A percentile compares a stretch with the other conserved stretches of the same genome.
Evolutionary conservation across 2,329 filamentous ascomycete species (phyloP).

Genomic region (Nemania sp.): DNA sequence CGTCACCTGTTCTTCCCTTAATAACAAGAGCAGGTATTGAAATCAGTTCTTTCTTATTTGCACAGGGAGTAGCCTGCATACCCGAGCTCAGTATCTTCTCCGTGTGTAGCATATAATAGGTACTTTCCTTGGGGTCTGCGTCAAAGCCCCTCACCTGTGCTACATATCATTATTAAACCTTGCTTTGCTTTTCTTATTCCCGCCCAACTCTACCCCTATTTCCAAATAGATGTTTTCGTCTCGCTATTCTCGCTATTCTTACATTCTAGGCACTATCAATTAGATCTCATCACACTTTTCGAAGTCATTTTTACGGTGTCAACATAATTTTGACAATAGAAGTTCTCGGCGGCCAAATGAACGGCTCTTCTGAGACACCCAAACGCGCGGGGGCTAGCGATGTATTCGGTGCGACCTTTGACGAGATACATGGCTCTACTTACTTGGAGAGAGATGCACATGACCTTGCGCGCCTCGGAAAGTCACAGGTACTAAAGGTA

Average conservation of each 20-base stretch:
- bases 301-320: neutral
- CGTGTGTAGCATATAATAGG: neutral
- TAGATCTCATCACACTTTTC: neutral
- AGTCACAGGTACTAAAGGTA: conserved; percentile 41
- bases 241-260: neutral
- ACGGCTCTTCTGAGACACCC: conserved; percentile 20
- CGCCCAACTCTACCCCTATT: neutral
- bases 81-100: neutral
- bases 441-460: conserved; percentile 39
- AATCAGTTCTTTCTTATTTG: too few relatives aligned
- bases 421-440: conserved; percentile 41
- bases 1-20: too few relatives aligned
- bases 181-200: neutral
- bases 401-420: conserved; percentile 24
- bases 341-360: conserved; percentile 1
- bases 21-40: too few relatives aligned
- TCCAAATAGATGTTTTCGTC: neutral
- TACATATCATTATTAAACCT: neutral
- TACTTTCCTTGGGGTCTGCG: neutral
- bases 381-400: neutral
- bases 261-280: neutral
- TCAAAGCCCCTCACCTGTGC: conserved; percentile 17
- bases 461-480: conserved; percentile 39
- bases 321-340: neutral
- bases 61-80: neutral